A percentile compares a stretch with the other conserved stretches of the same genome.
Evolutionary conservation across 805 yeast genomes (phyloP).

Genomic region (Jamesozyma piceae): DNA sequence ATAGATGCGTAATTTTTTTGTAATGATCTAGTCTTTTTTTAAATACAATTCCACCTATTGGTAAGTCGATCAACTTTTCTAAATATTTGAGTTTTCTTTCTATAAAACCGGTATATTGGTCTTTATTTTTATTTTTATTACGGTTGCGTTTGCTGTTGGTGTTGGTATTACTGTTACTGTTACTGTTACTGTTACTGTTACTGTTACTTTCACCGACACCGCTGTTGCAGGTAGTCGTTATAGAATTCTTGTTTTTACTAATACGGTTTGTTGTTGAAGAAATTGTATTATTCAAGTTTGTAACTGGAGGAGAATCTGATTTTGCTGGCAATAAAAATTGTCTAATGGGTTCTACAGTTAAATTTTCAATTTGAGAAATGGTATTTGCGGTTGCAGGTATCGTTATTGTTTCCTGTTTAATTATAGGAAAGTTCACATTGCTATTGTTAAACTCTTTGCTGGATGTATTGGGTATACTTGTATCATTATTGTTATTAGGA

Average conservation of each 20-base stretch:
- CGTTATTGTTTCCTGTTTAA: not conserved
- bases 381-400: not conserved
- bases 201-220: too few species aligned
- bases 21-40: constrained; percentile 21
- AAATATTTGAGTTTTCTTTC: constrained; percentile 46
- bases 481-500: not conserved
- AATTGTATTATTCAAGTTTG: not conserved
- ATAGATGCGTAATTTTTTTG: constrained; percentile 32
- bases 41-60: constrained; percentile 22
- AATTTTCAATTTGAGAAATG: not conserved
- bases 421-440: too few species aligned
- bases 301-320: not conserved
- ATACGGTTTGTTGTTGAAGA: not conserved
- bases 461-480: not conserved
- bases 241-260: not conserved
- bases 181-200: too few species aligned
- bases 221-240: not conserved
- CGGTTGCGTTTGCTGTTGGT: not conserved
- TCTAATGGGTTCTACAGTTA: not conserved
- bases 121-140: constrained; percentile 27
- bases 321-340: not conserved
- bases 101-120: constrained; percentile 46
- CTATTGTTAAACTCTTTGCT: too few species aligned
- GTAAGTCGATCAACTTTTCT: constrained; percentile 36
- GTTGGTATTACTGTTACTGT: too few species aligned